Conservation (phyloP, 1,284 basidiomycete genomes). For the Gomphus bonarii region DNA sequence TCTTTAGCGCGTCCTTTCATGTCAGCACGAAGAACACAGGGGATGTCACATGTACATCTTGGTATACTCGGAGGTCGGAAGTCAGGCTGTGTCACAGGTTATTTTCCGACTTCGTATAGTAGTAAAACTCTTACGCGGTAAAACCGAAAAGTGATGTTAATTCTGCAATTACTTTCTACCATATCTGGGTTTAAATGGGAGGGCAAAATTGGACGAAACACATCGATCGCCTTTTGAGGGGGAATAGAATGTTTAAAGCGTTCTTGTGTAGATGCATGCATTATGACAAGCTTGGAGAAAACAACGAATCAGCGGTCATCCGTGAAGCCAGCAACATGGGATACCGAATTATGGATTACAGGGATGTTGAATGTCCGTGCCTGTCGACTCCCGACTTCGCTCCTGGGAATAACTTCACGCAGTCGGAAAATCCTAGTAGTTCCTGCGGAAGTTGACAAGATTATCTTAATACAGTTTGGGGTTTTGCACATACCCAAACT, state of each 20-base stretch:
- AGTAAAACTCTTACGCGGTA: constrained; percentile 34
- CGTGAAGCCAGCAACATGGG: constrained; percentile 15
- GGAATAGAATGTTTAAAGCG: constrained; percentile 79
- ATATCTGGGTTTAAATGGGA: constrained; percentile 24
- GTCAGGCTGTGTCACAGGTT: constrained; percentile 39
- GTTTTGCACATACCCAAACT: constrained; percentile 58
- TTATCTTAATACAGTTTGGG: constrained; percentile 7
- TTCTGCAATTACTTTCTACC: constrained; percentile 54
- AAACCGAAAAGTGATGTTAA: constrained; percentile 86
- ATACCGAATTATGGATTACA: constrained; percentile 75
- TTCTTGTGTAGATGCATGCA: constrained; percentile 90
- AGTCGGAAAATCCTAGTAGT: constrained; percentile 68
- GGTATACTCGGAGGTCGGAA: constrained; percentile 63
- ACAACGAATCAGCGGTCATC: neutral
- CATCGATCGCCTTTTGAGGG: constrained; percentile 64
- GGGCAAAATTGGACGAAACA: constrained; percentile 59
- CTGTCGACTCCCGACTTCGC: constrained; percentile 40
- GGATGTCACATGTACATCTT: constrained; percentile 71
- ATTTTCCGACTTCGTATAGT: neutral
- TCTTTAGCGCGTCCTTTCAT: constrained; percentile 50
- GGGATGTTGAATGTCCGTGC: constrained; percentile 79
- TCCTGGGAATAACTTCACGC: constrained; percentile 58
- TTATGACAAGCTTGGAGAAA: constrained; percentile 58
- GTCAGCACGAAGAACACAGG: constrained; percentile 67
- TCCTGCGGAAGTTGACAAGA: constrained; percentile 31